These are phyloP conservation scores for Cercospora sojina DNA, from an alignment of 2,329 filamentous ascomycete genomes.

Conservation along the genomic window DNA sequence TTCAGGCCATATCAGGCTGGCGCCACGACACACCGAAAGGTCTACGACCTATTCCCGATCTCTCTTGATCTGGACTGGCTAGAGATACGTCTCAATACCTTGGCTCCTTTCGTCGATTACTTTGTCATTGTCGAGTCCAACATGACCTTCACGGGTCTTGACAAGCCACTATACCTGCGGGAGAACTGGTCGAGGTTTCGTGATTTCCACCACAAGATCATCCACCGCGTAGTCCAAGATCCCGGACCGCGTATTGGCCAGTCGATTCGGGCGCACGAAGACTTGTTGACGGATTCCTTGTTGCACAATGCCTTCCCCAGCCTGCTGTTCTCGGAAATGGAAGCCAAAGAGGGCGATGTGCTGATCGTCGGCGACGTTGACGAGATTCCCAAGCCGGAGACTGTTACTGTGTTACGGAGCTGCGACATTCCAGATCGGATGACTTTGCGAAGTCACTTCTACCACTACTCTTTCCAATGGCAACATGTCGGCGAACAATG, in stretches of 20 bases:
- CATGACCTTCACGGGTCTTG: constrained; percentile 57
- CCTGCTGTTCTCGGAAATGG: constrained; percentile 45
- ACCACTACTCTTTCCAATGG: constrained; percentile 37
- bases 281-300: constrained; percentile 57
- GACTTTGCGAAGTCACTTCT: constrained; percentile 33
- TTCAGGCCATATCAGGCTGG: not conserved
- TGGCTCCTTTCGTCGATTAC: constrained; percentile 61
- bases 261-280: constrained; percentile 53
- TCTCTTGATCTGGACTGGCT: constrained; percentile 65
- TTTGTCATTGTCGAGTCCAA: constrained; percentile 63
- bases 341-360: constrained; percentile 52
- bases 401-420: constrained; percentile 29
- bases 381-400: constrained; percentile 52
- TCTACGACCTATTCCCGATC: constrained; percentile 63
- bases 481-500: constrained; percentile 44
- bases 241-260: constrained; percentile 44
- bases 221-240: constrained; percentile 55
- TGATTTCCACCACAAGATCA: constrained; percentile 59
- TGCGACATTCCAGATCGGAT: constrained; percentile 32
- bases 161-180: constrained; percentile 56
- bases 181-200: constrained; percentile 55
- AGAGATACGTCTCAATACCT: constrained; percentile 61
- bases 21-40: constrained; percentile 43
- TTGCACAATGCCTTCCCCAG: constrained; percentile 56
- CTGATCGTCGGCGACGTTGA: constrained; percentile 62